These are phyloP conservation scores for Scedosporium dehoogii DNA, from an alignment of 2,329 filamentous ascomycete genomes.

Conservation along the genomic window DNA sequence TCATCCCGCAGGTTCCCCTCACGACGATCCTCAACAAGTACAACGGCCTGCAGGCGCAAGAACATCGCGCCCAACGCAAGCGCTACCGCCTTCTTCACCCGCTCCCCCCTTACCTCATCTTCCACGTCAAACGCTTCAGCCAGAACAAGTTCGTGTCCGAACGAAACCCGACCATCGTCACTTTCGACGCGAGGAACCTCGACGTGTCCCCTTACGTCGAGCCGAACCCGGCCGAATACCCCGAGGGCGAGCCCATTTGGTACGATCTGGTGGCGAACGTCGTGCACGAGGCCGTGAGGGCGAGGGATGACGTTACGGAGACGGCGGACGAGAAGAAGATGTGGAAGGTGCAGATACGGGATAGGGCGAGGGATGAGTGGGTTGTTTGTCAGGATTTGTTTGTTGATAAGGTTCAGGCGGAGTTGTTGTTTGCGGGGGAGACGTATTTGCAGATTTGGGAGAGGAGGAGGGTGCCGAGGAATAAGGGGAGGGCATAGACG, in stretches of 20 bases:
- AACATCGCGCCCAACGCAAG: conserved; percentile 78
- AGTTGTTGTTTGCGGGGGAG: conserved; percentile 87
- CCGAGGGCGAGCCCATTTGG: conserved; percentile 72
- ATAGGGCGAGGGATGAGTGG: conserved; percentile 79
- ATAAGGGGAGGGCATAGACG: conserved; percentile 25
- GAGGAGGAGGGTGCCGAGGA: conserved; percentile 47
- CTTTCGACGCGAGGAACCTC: conserved; percentile 73
- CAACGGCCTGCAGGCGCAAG: conserved; percentile 77
- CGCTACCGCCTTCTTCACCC: conserved; percentile 86
- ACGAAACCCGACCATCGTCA: conserved; percentile 96
- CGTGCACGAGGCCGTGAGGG: conserved; percentile 72
- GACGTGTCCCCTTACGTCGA: conserved; percentile 89
- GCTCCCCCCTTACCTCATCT: conserved; percentile 78
- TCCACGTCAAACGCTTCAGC: conserved; percentile 96
- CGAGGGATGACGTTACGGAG: conserved; percentile 75
- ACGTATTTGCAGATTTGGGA: conserved; percentile 97
- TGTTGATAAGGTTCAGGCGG: conserved; percentile 79
- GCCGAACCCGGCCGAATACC: conserved; percentile 63
- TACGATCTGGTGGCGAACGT: conserved; percentile 97
- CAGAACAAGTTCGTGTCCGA: conserved; percentile 95
- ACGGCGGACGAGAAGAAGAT: conserved; percentile 80
- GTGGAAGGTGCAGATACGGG: conserved; percentile 86
- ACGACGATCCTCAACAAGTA: conserved; percentile 82
- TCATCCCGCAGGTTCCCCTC: conserved; percentile 86
- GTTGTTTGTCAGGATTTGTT: conserved; percentile 88